phyloP scores from a whole-genome alignment of 108 stramenopile species.

The Nannochloropsis salina region DNA sequence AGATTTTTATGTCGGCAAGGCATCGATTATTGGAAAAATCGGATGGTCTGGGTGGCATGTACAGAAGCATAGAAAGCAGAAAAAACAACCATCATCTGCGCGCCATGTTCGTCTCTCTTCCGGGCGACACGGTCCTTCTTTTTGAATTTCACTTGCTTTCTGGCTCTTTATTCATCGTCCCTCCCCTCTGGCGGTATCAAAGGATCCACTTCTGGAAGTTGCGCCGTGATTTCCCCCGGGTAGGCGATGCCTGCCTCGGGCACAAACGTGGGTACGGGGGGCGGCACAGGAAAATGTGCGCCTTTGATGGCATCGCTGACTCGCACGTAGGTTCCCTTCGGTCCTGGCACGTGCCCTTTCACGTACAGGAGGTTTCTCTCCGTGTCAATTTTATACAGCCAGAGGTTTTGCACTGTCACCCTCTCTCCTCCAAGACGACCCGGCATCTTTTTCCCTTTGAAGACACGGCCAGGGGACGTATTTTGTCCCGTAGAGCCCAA shows the following conservation, averaged over 20 bases:
- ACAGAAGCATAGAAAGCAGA: neutral
- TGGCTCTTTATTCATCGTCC: slow-evolving; percentile 16
- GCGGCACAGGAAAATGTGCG: slow-evolving; percentile 33
- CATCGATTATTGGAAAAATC: too few species aligned
- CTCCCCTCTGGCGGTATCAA: slow-evolving; percentile 14
- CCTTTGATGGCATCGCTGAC: slow-evolving; percentile 75
- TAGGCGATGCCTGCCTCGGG: neutral
- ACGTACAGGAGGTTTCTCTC: slow-evolving; percentile 83
- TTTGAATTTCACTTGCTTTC: neutral
- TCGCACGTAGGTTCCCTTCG: slow-evolving; percentile 80
- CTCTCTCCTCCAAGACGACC: slow-evolving; percentile 85
- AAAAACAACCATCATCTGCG: neutral
- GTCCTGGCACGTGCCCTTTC: slow-evolving; percentile 81
- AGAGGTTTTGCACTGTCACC: slow-evolving; percentile 73
- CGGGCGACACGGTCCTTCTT: neutral
- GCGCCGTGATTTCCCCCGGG: slow-evolving; percentile 25
- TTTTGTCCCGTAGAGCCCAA: slow-evolving; percentile 53
- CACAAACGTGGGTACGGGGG: slow-evolving; percentile 32
- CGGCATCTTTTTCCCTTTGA: slow-evolving; percentile 98
- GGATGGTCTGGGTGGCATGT: too few species aligned
- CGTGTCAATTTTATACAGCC: slow-evolving; percentile 71
- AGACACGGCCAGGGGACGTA: slow-evolving; percentile 77
- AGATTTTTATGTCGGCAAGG: too few species aligned
- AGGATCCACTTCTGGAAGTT: neutral
- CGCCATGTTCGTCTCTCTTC: neutral